Base-by-base conservation (phyloP, 2,329 filamentous ascomycete genomes). In the Exutisphaerella laricina region DNA sequence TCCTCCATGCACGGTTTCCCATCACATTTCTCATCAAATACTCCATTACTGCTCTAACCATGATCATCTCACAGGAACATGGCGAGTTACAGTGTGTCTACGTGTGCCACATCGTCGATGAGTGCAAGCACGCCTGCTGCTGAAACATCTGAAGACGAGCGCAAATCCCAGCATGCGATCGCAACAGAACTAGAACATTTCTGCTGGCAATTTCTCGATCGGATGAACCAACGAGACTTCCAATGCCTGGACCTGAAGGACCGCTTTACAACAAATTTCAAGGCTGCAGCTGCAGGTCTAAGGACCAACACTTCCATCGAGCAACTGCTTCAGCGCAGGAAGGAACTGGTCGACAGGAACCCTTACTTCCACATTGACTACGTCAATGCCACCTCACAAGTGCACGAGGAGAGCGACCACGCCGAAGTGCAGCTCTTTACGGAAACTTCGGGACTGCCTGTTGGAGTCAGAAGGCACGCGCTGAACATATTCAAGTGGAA, bases 401-500 rank as follows among this genome's bases (percentile, higher is more conserved):
- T 43, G 8, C 34, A 23, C 3, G 44, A 47, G 20, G 36, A 43
- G 9, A 18, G 28, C 17, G 43, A 33, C 20, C 37, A 34, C 28
- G 44, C 44, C 6, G 44, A 47, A 32, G 39, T 43, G 1, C 40
- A 39, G 3, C 12, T 47, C 5, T 39, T 42, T n/a, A 43, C 40
- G 1, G 44, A 47, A 12, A 28, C 40, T 20, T 34, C 35, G 5
- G 44, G 44, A 9, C 34, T 43, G 31, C 44, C 44, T 5, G 21
- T 31, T 8, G 44, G 44, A 5, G 36, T 43, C 5, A 35, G 44
- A 14, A 34, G 44, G 12, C 32, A 36, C 2, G 28, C 33, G n/a
- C 21, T 47, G 32, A 43, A 47, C 28, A 37, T 43, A 7, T 43
- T 47, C 10, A 29, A 39, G 23, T 47, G 44, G 44, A 28, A 30